These are phyloP conservation scores for Aquilaria yunnanensis DNA, from an alignment of 345 rosid species.

Conservation along the genomic window DNA sequence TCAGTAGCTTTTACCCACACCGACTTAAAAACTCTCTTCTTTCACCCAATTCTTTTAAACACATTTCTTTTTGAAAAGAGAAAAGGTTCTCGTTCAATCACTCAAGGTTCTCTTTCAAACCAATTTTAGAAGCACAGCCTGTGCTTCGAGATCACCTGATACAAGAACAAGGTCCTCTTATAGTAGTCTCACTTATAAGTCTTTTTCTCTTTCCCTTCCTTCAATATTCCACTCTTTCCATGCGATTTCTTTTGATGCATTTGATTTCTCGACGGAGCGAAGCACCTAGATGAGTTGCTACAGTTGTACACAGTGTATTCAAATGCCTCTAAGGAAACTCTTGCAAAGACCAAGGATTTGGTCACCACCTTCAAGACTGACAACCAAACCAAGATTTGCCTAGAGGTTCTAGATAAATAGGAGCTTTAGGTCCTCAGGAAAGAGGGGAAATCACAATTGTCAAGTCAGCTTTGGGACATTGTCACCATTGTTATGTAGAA, in stretches of 20 bases:
- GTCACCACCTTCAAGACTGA: conserved; percentile 62
- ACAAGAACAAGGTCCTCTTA: conserved; percentile 95
- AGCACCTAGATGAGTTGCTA: conserved; percentile 88
- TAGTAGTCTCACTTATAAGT: conserved; percentile 97
- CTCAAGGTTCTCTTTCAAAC: too few relatives aligned
- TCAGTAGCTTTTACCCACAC: too few relatives aligned
- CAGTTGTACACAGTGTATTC: conserved; percentile 90
- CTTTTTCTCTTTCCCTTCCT: background rate
- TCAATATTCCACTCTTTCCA: background rate
- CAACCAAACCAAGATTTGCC: conserved; percentile 68
- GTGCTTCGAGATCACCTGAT: conserved; percentile 97
- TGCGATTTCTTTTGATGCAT: background rate
- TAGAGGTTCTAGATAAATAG: conserved; percentile 92
- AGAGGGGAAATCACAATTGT: conserved; percentile 85
- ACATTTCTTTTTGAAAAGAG: too few relatives aligned
- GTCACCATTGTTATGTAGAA: conserved; percentile 96
- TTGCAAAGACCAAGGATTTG: conserved; percentile 84
- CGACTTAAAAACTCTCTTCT: too few relatives aligned
- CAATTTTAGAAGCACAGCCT: conserved; percentile 49
- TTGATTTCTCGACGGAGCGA: conserved; percentile 42
- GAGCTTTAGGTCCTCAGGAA: conserved; percentile 98
- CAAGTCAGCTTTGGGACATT: conserved; percentile 91
- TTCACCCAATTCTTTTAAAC: too few relatives aligned
- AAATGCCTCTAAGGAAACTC: conserved; percentile 87
- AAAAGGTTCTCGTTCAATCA: too few relatives aligned